These are phyloP conservation scores for Eragrostis nindensis DNA, from an alignment of 176 grass and related monocot genomes.

Conservation along the genomic window DNA sequence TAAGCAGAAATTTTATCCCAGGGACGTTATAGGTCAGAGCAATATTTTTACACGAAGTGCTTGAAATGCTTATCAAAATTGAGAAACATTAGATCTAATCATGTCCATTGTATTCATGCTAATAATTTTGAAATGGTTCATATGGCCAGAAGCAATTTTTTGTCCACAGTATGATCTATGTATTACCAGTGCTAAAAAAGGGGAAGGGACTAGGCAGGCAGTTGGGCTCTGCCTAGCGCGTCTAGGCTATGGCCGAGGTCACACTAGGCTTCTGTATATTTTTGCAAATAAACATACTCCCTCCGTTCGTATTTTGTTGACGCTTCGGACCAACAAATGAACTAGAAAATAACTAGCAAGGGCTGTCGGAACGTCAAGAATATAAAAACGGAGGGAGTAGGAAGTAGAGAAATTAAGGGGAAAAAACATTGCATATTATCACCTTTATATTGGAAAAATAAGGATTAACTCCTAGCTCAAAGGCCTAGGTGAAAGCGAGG, in stretches of 20 bases:
- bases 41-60: background rate
- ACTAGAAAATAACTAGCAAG: no score
- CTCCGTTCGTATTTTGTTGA: no score
- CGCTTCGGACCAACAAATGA: no score
- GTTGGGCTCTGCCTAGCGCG: no score
- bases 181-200: background rate
- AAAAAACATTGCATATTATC: background rate
- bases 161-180: background rate
- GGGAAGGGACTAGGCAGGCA: no score
- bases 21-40: background rate
- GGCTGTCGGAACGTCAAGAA: no score
- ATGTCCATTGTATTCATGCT: background rate
- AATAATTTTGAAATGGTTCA: background rate
- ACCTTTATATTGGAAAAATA: background rate
- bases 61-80: background rate
- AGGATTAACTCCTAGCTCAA: background rate
- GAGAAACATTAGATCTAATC: background rate
- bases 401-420: background rate
- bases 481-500: background rate
- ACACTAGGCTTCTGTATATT: no score
- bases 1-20: background rate
- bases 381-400: no score
- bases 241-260: no score
- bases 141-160: background rate
- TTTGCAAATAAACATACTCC: no score